Conservation (phyloP, 2,329 filamentous ascomycete genomes). For the Alternaria gansuensis region DNA sequence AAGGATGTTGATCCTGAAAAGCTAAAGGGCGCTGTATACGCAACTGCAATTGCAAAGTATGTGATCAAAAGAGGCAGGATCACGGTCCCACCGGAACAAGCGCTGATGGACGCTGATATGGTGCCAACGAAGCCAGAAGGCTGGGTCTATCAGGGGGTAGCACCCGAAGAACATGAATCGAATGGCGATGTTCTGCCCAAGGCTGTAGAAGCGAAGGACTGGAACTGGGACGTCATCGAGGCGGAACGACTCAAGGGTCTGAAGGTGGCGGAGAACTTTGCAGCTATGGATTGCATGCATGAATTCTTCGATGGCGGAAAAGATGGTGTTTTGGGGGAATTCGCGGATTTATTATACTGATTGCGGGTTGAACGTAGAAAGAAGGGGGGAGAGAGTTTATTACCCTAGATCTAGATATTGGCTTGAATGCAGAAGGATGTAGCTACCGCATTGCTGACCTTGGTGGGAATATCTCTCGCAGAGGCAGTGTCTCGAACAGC, state of each 20-base stretch:
- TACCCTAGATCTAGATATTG: conserved; percentile 2
- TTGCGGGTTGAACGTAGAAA: background rate
- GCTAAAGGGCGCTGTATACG: conserved; percentile 57
- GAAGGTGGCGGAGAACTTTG: conserved; percentile 64
- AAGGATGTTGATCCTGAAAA: conserved; percentile 43
- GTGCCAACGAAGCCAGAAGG: conserved; percentile 77
- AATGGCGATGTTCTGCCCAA: conserved; percentile 38
- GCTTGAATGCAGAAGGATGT: background rate
- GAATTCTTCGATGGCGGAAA: conserved; percentile 59
- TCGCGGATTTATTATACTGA: conserved; percentile 48
- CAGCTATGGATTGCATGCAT: conserved; percentile 63
- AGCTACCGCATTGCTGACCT: background rate
- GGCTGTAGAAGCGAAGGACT: conserved; percentile 53
- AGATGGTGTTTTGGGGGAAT: conserved; percentile 57
- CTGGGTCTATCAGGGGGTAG: conserved; percentile 37
- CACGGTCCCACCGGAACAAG: conserved; percentile 82
- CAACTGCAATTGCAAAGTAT: conserved; percentile 61
- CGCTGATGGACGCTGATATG: conserved; percentile 75
- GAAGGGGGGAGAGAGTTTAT: background rate
- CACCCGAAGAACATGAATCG: conserved; percentile 20
- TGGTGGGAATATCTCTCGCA: background rate
- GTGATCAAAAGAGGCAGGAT: conserved; percentile 68
- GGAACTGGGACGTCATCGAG: conserved; percentile 70
- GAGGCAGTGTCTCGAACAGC: background rate
- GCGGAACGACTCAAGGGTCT: conserved; percentile 65